These are phyloP conservation scores for Chlorella sp. DNA, from an alignment of 139 green algal species.

Conservation along the genomic window DNA sequence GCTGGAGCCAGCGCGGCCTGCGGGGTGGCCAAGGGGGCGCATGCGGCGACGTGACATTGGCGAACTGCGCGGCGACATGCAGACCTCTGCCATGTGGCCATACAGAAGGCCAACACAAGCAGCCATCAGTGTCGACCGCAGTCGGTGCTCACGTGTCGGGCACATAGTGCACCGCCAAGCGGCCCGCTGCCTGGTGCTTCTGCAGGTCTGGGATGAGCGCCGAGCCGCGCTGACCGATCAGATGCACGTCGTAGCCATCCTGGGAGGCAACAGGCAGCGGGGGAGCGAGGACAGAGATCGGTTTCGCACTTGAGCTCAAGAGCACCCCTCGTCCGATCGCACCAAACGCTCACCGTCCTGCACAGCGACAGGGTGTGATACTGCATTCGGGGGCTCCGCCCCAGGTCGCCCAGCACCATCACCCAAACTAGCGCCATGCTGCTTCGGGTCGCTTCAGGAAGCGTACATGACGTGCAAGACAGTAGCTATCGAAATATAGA, in stretches of 20 bases:
- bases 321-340: not conserved
- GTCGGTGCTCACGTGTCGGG: constrained; percentile 21
- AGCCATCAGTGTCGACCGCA: too few relatives aligned
- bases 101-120: too few relatives aligned
- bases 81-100: too few relatives aligned
- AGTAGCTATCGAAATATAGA: too few relatives aligned
- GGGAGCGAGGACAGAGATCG: not conserved
- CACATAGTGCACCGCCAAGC: constrained; percentile 43
- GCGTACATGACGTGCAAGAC: too few relatives aligned
- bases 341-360: constrained; percentile 41
- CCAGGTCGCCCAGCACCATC: constrained; percentile 96
- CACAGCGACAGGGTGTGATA: constrained; percentile 90
- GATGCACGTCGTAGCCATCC: constrained; percentile 50
- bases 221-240: constrained; percentile 67
- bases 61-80: too few relatives aligned
- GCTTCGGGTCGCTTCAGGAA: too few relatives aligned
- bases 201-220: constrained; percentile 50
- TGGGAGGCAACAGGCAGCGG: not conserved
- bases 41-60: too few relatives aligned
- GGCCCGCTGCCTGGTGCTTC: constrained; percentile 10
- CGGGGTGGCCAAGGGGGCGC: not conserved
- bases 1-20: constrained; percentile 35
- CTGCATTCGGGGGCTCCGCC: constrained; percentile 94
- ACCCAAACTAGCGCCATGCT: constrained; percentile 63
- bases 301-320: not conserved